phyloP scores from a whole-genome alignment of 129 eudicot species.

The Artemisia tridentata region DNA sequence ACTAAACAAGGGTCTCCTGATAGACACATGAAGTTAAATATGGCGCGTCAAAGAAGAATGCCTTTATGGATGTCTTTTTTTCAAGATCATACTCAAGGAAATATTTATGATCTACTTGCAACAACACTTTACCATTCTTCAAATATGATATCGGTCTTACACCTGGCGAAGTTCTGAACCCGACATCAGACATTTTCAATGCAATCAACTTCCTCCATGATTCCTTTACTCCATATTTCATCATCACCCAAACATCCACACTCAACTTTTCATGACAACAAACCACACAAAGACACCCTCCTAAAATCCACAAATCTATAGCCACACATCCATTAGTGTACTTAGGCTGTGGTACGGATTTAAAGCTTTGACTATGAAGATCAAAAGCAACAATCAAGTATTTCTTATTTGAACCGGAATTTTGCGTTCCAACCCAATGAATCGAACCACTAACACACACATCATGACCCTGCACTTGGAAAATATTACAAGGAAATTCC shows the following conservation, averaged over 20 bases:
- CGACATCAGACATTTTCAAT: not conserved
- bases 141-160: no score
- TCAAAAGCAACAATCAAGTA: constrained; percentile 27
- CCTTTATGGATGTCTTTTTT: no score
- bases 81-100: no score
- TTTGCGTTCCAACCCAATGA: constrained; percentile 25
- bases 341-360: constrained; percentile 26
- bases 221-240: constrained; percentile 26
- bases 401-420: not conserved
- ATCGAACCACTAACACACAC: constrained; percentile 21
- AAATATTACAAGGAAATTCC: not conserved
- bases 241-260: constrained; percentile 41
- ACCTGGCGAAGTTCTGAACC: no score
- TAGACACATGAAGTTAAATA: no score
- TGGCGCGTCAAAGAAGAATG: no score
- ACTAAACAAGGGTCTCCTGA: no score
- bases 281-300: constrained; percentile 32
- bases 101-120: no score
- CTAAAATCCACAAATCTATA: constrained; percentile 24
- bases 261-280: constrained; percentile 6
- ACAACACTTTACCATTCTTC: no score
- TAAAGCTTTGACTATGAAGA: constrained; percentile 18
- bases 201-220: constrained; percentile 40
- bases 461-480: not conserved
- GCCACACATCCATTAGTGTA: not conserved